Base-by-base conservation (phyloP, 345 rosid genomes). In the Hibiscus mutabilis region DNA sequence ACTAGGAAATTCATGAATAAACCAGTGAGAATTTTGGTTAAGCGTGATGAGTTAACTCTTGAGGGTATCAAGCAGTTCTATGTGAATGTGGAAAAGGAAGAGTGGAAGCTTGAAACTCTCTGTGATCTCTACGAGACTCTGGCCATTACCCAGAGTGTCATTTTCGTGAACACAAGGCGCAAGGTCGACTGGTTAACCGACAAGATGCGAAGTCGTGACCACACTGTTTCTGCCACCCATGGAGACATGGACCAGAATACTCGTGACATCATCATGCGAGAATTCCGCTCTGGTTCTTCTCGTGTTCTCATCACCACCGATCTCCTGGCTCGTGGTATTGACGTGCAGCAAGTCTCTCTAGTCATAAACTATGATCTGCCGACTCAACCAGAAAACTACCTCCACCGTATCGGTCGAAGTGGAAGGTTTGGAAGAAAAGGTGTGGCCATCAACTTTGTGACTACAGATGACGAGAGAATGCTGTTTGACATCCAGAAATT, bases 221-320 rank as follows among this genome's bases (percentile, higher is more conserved):
- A 92, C 79, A 92, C 96, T 0, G 92, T 92, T 29, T 92, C 96
- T 29, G 96, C 97, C 6, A 91, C 97, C 22, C 97, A 91, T 18
- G 97, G 97, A 72, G 93, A 91, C 85, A 91, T 89, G 96, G 96
- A 92, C 74, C 96, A 92, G 86, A 90, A 87, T 84, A 88, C 92
- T 0, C 85, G 92, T 51, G 97, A 92, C 75, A 87, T 92, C 56
- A 92, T 92, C 75, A 90, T 88, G 96, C 83, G 90, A 0, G 94
- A 88, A 66, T 90, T 92, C 79, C 83, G 98, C 8, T 92, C 94
- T 27, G 95, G 96, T 0, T 92, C 97, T 1, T 92, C 94, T n/a
- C 91, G 97, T 12, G 94, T 92, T 2, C 93, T 90, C 40, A 90
- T 90, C 40, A 92, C 94, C n/a, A 92, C 92, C 0, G 96, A 92